Evolutionary conservation across 2,329 filamentous ascomycete genomes (phyloP).

Genomic region (Periconia macrospinosa): DNA sequence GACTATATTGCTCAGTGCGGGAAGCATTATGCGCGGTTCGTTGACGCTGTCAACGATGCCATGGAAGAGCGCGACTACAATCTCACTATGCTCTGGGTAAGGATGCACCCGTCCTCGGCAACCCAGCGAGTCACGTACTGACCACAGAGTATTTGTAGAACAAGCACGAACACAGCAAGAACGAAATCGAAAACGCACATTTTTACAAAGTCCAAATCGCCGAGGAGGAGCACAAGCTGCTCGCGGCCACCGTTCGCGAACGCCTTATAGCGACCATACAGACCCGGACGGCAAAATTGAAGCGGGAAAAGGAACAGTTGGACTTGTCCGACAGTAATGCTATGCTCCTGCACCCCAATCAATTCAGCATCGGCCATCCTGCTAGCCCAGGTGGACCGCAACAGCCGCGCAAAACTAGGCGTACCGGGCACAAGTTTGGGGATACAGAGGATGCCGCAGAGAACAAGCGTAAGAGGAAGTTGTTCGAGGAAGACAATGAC

Average conservation of each 20-base stretch:
- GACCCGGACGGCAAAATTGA: slow-evolving; percentile 59
- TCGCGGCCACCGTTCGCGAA: slow-evolving; percentile 62
- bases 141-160: slow-evolving; percentile 47
- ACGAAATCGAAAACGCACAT: slow-evolving; percentile 59
- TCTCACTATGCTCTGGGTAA: slow-evolving; percentile 78
- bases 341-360: slow-evolving; percentile 65
- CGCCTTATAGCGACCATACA: slow-evolving; percentile 61
- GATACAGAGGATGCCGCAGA: slow-evolving; percentile 54
- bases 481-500: slow-evolving; percentile 58
- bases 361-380: slow-evolving; percentile 68
- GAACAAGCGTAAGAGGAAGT: slow-evolving; percentile 61
- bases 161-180: slow-evolving; percentile 58
- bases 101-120: slow-evolving; percentile 22
- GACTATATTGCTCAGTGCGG: slow-evolving; percentile 69
- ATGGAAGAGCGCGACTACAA: slow-evolving; percentile 86
- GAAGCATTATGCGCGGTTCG: slow-evolving; percentile 81
- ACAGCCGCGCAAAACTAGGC: slow-evolving; percentile 64
- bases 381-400: slow-evolving; percentile 63
- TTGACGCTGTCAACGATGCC: slow-evolving; percentile 82
- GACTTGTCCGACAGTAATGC: slow-evolving; percentile 69
- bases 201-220: slow-evolving; percentile 64
- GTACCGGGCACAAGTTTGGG: slow-evolving; percentile 59
- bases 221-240: slow-evolving; percentile 62
- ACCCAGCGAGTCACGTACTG: slow-evolving; percentile 9
- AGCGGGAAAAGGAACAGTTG: slow-evolving; percentile 68